Conservation (phyloP, 164 flowering plant species). For the Amborella trichopoda region DNA sequence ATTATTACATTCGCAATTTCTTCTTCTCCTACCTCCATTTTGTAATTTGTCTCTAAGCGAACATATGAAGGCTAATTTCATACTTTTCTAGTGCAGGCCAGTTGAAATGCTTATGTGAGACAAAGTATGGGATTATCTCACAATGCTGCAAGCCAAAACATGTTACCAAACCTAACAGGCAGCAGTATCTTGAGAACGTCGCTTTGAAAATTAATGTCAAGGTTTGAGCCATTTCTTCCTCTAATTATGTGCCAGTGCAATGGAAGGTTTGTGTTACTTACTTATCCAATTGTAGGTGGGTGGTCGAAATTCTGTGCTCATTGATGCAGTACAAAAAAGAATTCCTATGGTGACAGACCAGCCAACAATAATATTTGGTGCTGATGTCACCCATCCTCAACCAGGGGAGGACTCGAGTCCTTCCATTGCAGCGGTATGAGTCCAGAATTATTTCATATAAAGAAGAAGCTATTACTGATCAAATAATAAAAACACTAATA, state of each 20-base stretch:
- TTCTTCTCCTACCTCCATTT: too few relatives aligned
- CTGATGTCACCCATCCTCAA: slow-evolving; percentile 52
- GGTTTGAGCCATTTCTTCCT: slow-evolving; percentile 18
- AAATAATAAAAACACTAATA: too few relatives aligned
- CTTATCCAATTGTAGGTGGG: slow-evolving; percentile 35
- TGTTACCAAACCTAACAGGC: not conserved
- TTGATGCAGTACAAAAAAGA: slow-evolving; percentile 23
- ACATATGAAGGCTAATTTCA: too few relatives aligned
- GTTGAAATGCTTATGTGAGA: slow-evolving; percentile 26
- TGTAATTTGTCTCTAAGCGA: too few relatives aligned
- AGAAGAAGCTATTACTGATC: too few relatives aligned
- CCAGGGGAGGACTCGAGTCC: slow-evolving; percentile 51
- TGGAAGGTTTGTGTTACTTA: too few relatives aligned
- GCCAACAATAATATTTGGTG: slow-evolving; percentile 50
- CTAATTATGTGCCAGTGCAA: too few relatives aligned
- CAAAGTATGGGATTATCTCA: slow-evolving; percentile 18
- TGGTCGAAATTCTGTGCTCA: slow-evolving; percentile 34
- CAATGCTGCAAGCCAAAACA: slow-evolving; percentile 21
- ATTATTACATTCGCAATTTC: too few relatives aligned
- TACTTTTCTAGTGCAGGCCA: slow-evolving; percentile 8
- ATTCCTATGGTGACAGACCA: slow-evolving; percentile 14
- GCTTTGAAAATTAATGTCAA: slow-evolving; percentile 38
- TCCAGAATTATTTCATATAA: too few relatives aligned
- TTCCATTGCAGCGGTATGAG: slow-evolving; percentile 52
- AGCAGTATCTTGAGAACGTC: slow-evolving; percentile 21